A percentile compares a stretch with the other conserved stretches of the same genome.
Evolutionary conservation across 1,139 yeast genomes (phyloP).

Genomic region (Blastobotrys indianensis): DNA sequence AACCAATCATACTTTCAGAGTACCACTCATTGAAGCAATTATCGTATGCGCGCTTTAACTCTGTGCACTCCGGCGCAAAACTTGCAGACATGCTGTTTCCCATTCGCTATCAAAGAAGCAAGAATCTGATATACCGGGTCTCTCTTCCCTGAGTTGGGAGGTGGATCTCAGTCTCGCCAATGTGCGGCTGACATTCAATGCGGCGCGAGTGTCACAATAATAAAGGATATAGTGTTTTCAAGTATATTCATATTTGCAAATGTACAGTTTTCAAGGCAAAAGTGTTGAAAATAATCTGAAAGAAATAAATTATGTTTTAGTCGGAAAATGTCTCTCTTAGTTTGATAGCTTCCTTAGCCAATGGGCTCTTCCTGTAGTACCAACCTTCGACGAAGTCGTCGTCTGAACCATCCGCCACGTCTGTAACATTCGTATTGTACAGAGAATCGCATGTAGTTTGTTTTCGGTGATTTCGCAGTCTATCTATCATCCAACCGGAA

Average conservation of each 20-base stretch:
- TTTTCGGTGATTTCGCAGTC: constrained; percentile 27
- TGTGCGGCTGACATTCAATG: too few relatives aligned
- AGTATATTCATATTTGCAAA: too few relatives aligned
- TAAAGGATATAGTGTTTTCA: too few relatives aligned
- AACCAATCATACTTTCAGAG: constrained; percentile 54
- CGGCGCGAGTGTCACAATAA: too few relatives aligned
- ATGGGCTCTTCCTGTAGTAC: constrained; percentile 10
- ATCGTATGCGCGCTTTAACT: constrained; percentile 76
- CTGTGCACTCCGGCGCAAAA: constrained; percentile 95
- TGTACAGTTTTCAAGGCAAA: too few relatives aligned
- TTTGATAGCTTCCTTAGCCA: constrained; percentile 7
- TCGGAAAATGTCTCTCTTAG: neutral
- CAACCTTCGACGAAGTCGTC: constrained; percentile 19
- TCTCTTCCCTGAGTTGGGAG: too few relatives aligned
- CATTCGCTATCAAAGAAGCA: constrained; percentile 20
- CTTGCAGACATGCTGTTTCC: constrained; percentile 69
- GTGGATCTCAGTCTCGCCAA: too few relatives aligned
- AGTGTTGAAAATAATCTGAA: too few relatives aligned
- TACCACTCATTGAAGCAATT: constrained; percentile 94
- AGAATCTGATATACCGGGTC: neutral
- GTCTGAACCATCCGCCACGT: constrained; percentile 12
- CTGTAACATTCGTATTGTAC: neutral
- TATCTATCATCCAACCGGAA: constrained; percentile 30
- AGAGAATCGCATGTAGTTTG: constrained; percentile 23
- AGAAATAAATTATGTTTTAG: neutral